Conservation (phyloP, 257 asterid species). For the Mitragyna speciosa region DNA sequence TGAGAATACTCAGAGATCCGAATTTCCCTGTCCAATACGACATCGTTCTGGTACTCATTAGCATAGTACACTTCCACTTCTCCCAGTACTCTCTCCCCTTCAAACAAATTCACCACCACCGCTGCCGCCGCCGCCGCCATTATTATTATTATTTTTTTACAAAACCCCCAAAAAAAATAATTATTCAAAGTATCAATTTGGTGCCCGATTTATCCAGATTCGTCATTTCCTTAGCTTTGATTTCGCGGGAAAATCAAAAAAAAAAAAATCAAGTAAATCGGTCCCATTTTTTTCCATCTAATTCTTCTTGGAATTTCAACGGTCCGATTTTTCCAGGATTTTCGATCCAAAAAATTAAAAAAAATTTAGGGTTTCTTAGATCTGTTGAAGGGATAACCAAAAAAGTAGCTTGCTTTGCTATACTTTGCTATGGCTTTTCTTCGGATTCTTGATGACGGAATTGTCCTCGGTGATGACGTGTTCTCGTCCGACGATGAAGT, state of each 20-base stretch:
- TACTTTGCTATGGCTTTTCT: conserved; percentile 7
- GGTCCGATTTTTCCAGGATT: conserved; percentile 41
- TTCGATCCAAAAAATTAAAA: conserved; percentile 19
- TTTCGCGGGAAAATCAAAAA: conserved; percentile 20
- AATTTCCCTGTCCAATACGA: conserved; percentile 58
- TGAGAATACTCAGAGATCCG: conserved; percentile 71
- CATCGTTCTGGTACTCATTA: conserved; percentile 45
- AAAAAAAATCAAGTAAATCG: conserved; percentile 29
- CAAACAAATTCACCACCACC: conserved; percentile 58
- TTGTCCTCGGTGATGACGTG: conserved; percentile 25
- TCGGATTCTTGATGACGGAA: conserved; percentile 31
- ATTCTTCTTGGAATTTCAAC: conserved; percentile 28
- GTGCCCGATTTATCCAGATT: conserved; percentile 30
- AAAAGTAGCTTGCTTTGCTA: conserved; percentile 3
- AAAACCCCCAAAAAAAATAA: background rate
- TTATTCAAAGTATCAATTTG: conserved; percentile 1
- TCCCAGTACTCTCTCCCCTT: conserved; percentile 76
- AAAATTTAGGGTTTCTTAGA: conserved; percentile 33
- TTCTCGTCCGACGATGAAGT: background rate
- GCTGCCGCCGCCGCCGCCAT: conserved; percentile 43
- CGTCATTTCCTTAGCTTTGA: conserved; percentile 11
- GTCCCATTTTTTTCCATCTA: conserved; percentile 29
- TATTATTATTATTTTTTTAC: conserved; percentile 18
- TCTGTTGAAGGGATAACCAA: conserved; percentile 14
- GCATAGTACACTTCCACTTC: conserved; percentile 59